Percentiles rank a stretch among this genome's conserved stretches.
Evolutionary conservation across 306 rosid genomes (phyloP).

Genomic region (Vigna trinervia): DNA sequence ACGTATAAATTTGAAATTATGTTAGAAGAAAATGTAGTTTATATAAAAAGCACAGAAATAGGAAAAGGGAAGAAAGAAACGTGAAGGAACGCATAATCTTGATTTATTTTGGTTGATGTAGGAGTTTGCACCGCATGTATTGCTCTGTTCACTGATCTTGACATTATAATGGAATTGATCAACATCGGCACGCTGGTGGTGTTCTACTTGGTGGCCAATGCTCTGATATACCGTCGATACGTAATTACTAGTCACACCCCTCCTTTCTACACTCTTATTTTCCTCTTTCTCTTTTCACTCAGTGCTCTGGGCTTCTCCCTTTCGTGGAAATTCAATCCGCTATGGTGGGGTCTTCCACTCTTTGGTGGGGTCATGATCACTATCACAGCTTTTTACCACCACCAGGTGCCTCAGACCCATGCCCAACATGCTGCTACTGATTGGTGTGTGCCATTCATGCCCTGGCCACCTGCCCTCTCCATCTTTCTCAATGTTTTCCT

Average conservation of each 20-base stretch:
- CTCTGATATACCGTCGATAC: conserved; percentile 74
- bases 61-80: no score
- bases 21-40: no score
- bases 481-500: conserved; percentile 83
- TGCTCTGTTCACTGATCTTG: conserved; percentile 84
- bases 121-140: conserved; percentile 88
- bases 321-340: conserved; percentile 67
- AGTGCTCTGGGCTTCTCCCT: conserved; percentile 72
- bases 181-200: conserved; percentile 80
- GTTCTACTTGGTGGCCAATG: conserved; percentile 93
- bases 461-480: conserved; percentile 87
- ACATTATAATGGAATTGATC: conserved; percentile 69
- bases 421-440: not conserved
- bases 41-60: no score
- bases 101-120: conserved; percentile 23
- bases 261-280: conserved; percentile 61
- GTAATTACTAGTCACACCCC: conserved; percentile 57
- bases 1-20: no score
- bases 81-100: not conserved
- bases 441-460: conserved; percentile 91
- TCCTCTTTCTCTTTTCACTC: conserved; percentile 70
- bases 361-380: conserved; percentile 58
- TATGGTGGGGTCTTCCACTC: conserved; percentile 68
- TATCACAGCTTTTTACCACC: conserved; percentile 65
- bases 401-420: conserved; percentile 49